Evolutionary conservation across 1,284 basidiomycete species (phyloP).

Genomic region (Leccinum pachyderme): DNA sequence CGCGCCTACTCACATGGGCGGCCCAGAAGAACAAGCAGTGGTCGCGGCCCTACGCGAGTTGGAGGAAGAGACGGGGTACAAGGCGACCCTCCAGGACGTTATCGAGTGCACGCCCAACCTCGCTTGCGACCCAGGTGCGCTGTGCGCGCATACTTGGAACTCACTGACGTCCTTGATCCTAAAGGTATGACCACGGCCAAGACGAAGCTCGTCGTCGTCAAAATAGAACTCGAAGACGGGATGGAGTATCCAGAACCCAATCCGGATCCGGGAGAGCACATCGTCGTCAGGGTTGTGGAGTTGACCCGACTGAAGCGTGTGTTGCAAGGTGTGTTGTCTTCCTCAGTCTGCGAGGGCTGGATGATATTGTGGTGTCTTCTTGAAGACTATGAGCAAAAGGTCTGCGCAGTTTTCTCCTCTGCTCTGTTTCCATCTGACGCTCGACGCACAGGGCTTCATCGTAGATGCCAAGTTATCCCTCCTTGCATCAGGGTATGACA

Average conservation of each 20-base stretch:
- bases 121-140: slow-evolving; percentile 69
- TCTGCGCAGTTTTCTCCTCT: slow-evolving; percentile 20
- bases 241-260: slow-evolving; percentile 61
- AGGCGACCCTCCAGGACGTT: slow-evolving; percentile 49
- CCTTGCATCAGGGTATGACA: slow-evolving; percentile 68
- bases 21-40: slow-evolving; percentile 62
- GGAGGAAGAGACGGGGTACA: slow-evolving; percentile 89
- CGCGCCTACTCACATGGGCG: slow-evolving; percentile 39
- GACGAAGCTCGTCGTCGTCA: slow-evolving; percentile 73
- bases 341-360: background rate
- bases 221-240: slow-evolving; percentile 58
- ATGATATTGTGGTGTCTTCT: background rate
- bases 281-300: slow-evolving; percentile 71
- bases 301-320: slow-evolving; percentile 59
- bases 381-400: slow-evolving; percentile 67
- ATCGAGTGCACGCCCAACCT: slow-evolving; percentile 67
- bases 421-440: slow-evolving; percentile 1
- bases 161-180: too few relatives aligned
- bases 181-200: slow-evolving; percentile 83
- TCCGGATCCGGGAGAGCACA: slow-evolving; percentile 81
- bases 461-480: slow-evolving; percentile 77
- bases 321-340: slow-evolving; percentile 55
- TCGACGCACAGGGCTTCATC: slow-evolving; percentile 55
- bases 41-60: slow-evolving; percentile 82
- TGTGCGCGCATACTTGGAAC: background rate